A percentile compares a stretch with the other conserved stretches of the same genome.
Conservation (phyloP, 2,329 filamentous ascomycete genomes). For the Claviceps paspali region DNA sequence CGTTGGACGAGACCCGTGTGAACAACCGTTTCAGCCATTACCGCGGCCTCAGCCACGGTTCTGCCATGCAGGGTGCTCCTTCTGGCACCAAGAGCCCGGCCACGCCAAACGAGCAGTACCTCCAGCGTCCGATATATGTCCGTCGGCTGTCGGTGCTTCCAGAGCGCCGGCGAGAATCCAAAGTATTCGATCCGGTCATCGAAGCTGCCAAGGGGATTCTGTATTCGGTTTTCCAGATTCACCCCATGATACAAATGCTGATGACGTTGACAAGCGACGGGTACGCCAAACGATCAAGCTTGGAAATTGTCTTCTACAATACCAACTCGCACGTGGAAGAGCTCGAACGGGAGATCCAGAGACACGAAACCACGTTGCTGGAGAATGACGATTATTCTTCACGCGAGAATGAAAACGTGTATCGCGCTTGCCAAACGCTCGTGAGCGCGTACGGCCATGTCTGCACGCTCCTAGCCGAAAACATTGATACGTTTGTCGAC, state of each 20-base stretch:
- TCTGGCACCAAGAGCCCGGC: constrained; percentile 34
- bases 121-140: constrained; percentile 47
- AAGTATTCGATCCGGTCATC: constrained; percentile 42
- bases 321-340: constrained; percentile 52
- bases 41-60: constrained; percentile 51
- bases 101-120: constrained; percentile 41
- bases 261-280: constrained; percentile 46
- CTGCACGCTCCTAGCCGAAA: constrained; percentile 42
- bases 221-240: constrained; percentile 52
- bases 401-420: constrained; percentile 47
- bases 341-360: constrained; percentile 48
- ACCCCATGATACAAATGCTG: constrained; percentile 51
- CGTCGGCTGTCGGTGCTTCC: constrained; percentile 48
- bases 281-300: constrained; percentile 44
- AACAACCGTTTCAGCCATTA: constrained; percentile 53
- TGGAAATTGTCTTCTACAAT: constrained; percentile 54
- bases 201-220: constrained; percentile 52
- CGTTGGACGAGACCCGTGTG: constrained; percentile 45
- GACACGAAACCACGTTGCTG: constrained; percentile 33
- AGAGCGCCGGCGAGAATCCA: constrained; percentile 47
- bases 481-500: constrained; percentile 48
- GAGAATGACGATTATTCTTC: constrained; percentile 33
- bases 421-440: constrained; percentile 46
- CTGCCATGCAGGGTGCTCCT: constrained; percentile 45
- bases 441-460: constrained; percentile 52